Base-by-base conservation (phyloP, 2,329 filamentous ascomycete species). In the Knufia petricola region DNA sequence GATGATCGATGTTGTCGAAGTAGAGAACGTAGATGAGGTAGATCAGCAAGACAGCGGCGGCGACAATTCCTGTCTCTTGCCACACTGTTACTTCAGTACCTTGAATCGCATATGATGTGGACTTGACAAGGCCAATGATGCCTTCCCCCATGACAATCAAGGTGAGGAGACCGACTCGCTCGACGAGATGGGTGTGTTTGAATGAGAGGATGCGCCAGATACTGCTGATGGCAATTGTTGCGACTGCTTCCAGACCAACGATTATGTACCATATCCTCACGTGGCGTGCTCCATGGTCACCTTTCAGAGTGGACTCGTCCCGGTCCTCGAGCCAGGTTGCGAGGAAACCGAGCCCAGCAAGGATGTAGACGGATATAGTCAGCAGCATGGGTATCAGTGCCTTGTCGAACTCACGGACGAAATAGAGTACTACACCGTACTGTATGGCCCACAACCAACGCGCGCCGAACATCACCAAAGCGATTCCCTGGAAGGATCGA, bases 121-220 rank as follows among this genome's bases (percentile, higher is more conserved):
- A 66, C 43, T 62, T 64, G 6, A 66, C 66, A 62, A 66, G 67
- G 24, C 64, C 66, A 17, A 82, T 79, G 13, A 81, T 75, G 44
- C 79, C 79, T 58, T 84, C 80, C 12, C 81, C 80, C 50, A 84
- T 73, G 49, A 84, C 78, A 52, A 84, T 81, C 41, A 83, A 68
- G 0, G 79, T 84, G 48, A 84, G 66, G 2, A 82, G 67, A 10
- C 73, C 75, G 72, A 84, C 75, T 8, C 81, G 72, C 57, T 80
- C 77, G 58, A 79, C 78, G 48, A 84, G 61, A 59, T 82, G 78
- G 0, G 78, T 83, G 49, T 75, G 69, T 51, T 77, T 73, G 58
- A 84, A 80, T 47, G 76, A 77, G 37, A 83, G 68, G 43, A 76
- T 72, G 2, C 73, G 68, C 60, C 72, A 81, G 20, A 69, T 63